Evolutionary conservation across 179 eudicot species (phyloP), one percentile per base, ranked within the genome.

Genomic region (Pouteria campechiana): DNA sequence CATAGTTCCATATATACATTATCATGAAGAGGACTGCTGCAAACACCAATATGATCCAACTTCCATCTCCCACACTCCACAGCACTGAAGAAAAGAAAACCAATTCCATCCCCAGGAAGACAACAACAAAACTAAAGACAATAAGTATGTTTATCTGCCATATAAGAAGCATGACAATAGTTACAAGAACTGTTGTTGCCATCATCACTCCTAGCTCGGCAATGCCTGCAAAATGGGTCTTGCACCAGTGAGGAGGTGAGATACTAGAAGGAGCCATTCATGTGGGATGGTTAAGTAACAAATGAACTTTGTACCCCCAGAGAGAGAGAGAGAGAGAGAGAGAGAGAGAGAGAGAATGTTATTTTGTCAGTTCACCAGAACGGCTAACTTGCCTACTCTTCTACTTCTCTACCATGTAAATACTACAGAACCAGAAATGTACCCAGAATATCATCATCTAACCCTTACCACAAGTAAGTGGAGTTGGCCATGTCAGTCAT

Each of bases 191-290:
- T 49, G 98, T 90, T 40, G 92, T 79, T 87, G 79, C 75, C 90
- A 87, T 86, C 98, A 90, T 90, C 47, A 90, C 82, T 57, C 94
- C 98, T 28, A 90, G 71, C 71, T 90, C 98, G 43, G 96, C 98
- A 58, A 86, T 74, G 63, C 84, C 98, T 90, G 92, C 35, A 55
- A 67, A 58, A 49, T 15, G 60, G 43, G 62, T 55, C 10, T 18
- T 24, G 28, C 11, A 53, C 58, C 46, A 73, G 67, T 34, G 29
- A 16, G 25, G 24, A 42, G n/a, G n/a, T n/a, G n/a, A n/a, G n/a
- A n/a, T n/a, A n/a, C n/a, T n/a, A n/a, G n/a, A n/a, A n/a, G n/a
- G n/a, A n/a, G n/a, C n/a, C n/a, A n/a, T n/a, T n/a, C n/a, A n/a
- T n/a, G n/a, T n/a, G n/a, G n/a, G n/a, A n/a, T n/a, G n/a, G n/a